A percentile compares a stretch with the other conserved stretches of the same genome.
Evolutionary conservation across 2,329 filamentous ascomycete genomes (phyloP).

Genomic region (Chaetothyriales sp.): DNA sequence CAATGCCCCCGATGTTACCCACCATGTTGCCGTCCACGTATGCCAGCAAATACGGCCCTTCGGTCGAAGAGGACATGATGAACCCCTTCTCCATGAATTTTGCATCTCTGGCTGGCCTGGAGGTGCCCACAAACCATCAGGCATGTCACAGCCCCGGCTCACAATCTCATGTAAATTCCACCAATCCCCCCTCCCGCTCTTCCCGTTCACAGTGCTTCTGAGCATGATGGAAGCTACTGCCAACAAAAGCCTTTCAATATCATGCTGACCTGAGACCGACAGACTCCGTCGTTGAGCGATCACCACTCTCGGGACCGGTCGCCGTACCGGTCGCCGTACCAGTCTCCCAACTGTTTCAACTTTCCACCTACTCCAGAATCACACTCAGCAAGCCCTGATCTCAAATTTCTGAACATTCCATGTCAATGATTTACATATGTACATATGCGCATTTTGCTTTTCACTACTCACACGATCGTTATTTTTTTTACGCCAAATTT

Average conservation of each 20-base stretch:
- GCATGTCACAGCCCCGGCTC: slow-evolving; percentile 24
- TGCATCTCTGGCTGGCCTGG: slow-evolving; percentile 42
- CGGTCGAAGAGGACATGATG: slow-evolving; percentile 39
- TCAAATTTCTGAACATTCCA: slow-evolving; percentile 16
- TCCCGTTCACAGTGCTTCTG: slow-evolving; percentile 10
- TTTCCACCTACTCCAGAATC: slow-evolving; percentile 30
- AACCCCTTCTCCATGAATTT: slow-evolving; percentile 48
- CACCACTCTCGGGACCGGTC: slow-evolving; percentile 27
- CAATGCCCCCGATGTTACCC: slow-evolving; percentile 31
- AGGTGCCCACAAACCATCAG: slow-evolving; percentile 28
- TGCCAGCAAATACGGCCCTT: slow-evolving; percentile 37
- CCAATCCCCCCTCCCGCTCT: slow-evolving; percentile 16
- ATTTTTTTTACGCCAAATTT: background rate
- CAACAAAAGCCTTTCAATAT: slow-evolving; percentile 2
- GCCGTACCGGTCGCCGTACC: slow-evolving; percentile 25
- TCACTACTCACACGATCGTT: background rate
- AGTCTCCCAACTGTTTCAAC: slow-evolving; percentile 21
- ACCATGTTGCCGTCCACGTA: slow-evolving; percentile 26
- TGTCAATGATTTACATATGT: slow-evolving; percentile 6
- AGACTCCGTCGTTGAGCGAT: slow-evolving; percentile 26
- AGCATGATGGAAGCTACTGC: slow-evolving; percentile 2
- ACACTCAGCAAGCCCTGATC: slow-evolving; percentile 26
- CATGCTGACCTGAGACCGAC: slow-evolving; percentile 15
- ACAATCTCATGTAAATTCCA: slow-evolving; percentile 32
- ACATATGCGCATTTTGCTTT: too few species aligned